Evolutionary conservation across 2,329 filamentous ascomycete genomes (phyloP).

Genomic region (Endoconidiophora laricicola): DNA sequence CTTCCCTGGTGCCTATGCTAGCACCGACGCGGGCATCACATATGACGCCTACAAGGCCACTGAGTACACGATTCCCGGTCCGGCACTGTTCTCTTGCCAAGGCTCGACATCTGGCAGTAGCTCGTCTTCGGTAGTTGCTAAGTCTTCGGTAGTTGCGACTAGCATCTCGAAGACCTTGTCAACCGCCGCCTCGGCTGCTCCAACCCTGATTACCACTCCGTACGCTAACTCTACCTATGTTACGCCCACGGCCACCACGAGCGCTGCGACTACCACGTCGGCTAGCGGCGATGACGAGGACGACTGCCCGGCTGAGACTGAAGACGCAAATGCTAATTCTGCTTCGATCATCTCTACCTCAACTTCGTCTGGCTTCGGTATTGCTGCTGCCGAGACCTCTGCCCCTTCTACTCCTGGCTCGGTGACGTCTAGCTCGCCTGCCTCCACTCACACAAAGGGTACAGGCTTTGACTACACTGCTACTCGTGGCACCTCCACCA

Average conservation of each 20-base stretch:
- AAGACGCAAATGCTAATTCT: background rate
- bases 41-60: slow-evolving; percentile 18
- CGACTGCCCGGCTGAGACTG: slow-evolving; percentile 7
- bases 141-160: background rate
- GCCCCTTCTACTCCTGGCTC: background rate
- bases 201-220: background rate
- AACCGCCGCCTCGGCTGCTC: background rate
- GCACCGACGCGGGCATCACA: slow-evolving; percentile 17
- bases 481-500: background rate
- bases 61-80: slow-evolving; percentile 18
- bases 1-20: slow-evolving; percentile 19
- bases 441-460: background rate
- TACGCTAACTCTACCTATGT: background rate
- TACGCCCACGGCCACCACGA: slow-evolving; percentile 2
- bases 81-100: slow-evolving; percentile 19
- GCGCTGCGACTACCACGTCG: background rate
- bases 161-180: background rate
- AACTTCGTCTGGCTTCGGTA: background rate
- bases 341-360: background rate
- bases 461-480: background rate
- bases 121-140: background rate
- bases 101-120: background rate
- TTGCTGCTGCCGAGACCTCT: background rate
- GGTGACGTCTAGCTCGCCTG: background rate
- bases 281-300: background rate